Percentiles rank a stretch among this genome's conserved stretches.
phyloP scores from a whole-genome alignment of 2,329 filamentous ascomycete genomes.

The Phyllachora maydis region DNA sequence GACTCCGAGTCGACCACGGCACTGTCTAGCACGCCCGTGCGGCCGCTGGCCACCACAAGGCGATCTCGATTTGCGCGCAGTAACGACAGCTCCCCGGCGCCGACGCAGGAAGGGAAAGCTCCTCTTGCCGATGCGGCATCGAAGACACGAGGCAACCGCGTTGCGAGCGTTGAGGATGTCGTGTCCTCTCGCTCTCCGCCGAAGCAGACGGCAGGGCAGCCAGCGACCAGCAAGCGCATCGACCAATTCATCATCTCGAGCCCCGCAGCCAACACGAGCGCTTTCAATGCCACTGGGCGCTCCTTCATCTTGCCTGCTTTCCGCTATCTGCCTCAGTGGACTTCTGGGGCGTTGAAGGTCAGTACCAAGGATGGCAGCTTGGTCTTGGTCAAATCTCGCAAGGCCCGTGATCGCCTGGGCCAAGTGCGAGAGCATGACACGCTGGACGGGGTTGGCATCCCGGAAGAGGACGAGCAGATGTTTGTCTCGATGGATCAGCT shows the following conservation, averaged over 20 bases:
- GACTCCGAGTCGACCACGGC: constrained; percentile 26
- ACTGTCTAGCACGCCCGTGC: constrained; percentile 17
- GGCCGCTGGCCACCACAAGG: no score
- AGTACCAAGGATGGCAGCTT: constrained; percentile 31
- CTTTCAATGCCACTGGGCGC: constrained; percentile 21
- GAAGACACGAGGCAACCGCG: no score
- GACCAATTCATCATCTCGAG: constrained; percentile 1
- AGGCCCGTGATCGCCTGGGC: constrained; percentile 20
- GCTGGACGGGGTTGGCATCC: constrained; percentile 26
- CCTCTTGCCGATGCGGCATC: no score
- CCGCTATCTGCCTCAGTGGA: constrained; percentile 33
- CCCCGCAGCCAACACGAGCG: no score
- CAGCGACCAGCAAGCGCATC: no score
- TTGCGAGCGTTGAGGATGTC: no score
- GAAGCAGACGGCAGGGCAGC: no score
- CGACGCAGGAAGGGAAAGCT: no score
- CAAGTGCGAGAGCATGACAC: constrained; percentile 20
- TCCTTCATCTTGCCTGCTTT: constrained; percentile 34
- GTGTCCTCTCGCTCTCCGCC: no score
- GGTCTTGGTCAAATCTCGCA: constrained; percentile 33
- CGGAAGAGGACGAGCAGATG: constrained; percentile 33
- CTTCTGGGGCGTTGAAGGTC: constrained; percentile 31
- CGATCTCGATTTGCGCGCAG: no score
- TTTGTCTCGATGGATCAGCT: constrained; percentile 43
- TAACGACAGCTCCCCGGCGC: no score